Base-by-base conservation (phyloP, 768 basidiomycete species). In the Termitomyces sp. region DNA sequence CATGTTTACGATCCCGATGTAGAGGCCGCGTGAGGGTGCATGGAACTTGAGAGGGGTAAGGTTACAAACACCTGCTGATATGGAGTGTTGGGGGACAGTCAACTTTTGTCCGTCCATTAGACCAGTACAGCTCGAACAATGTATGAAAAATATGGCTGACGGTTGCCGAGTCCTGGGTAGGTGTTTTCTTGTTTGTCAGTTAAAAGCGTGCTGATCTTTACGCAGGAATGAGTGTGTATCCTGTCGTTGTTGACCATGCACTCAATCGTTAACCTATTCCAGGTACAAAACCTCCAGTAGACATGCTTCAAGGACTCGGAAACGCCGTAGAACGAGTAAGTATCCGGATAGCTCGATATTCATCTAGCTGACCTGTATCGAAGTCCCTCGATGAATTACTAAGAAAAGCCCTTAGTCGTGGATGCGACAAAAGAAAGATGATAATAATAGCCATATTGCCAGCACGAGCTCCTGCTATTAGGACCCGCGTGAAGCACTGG, bases 391-490 rank as follows among this genome's bases (percentile, higher is more conserved):
- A 57, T 35, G 57, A 35, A 16, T 13, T 61, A 35, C 33, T 64
- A 26, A 18, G 38, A 7, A 59, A 49, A 33, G 60, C 63, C 30
- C 23, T 65, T 8, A 26, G 36, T 2, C 41, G 33, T 20, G 55
- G 54, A 35, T 44, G 40, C 40, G 57, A 51, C 8, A 55, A 28
- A 50, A 30, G 57, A 4, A 50, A 61, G 9, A 57, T 71, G 35
- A 56, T 86, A 14, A 66, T 88, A 0, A 47, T 89, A 5, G 78
- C 79, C 0, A 71, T 89, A 4, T 74, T 87, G 18, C 85, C 87
- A 0, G 61, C 70, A 0, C 72, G 74, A 14, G 84, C 83, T 0
- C 77, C 76, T 0, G 77, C 77, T 0, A 72, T 83, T 0, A 68
- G 82, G 13, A 69, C 68, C 3, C 53, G 63, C 0, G 76, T 88